A percentile compares a stretch with the other conserved stretches of the same genome.
phyloP scores from a whole-genome alignment of 2,329 filamentous ascomycete genomes.

The Aspergillus uvarum region DNA sequence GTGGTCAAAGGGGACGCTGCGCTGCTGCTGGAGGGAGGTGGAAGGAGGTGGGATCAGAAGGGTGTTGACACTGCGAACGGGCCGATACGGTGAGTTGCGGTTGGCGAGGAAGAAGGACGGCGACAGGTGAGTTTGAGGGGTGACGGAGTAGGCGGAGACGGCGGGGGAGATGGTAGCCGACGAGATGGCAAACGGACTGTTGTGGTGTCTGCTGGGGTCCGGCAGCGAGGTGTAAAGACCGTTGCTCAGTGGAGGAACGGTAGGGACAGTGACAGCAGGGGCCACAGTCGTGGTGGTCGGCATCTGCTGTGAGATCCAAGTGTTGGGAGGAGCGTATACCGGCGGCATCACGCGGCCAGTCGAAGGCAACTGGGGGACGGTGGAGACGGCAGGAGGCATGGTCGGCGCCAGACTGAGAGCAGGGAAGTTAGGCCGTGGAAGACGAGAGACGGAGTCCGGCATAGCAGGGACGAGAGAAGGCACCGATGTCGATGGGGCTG shows the following conservation, averaged over 20 bases:
- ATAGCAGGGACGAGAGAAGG: constrained; percentile 35
- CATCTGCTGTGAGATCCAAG: constrained; percentile 48
- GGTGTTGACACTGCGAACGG: constrained; percentile 83
- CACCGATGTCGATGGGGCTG: constrained; percentile 29
- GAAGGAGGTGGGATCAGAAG: constrained; percentile 86
- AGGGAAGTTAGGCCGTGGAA: constrained; percentile 71
- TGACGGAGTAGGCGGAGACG: constrained; percentile 62
- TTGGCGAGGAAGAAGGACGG: constrained; percentile 86
- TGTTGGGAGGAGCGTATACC: constrained; percentile 60
- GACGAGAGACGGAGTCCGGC: constrained; percentile 49
- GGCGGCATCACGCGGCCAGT: constrained; percentile 72
- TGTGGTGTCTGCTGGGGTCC: constrained; percentile 46
- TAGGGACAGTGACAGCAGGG: constrained; percentile 18
- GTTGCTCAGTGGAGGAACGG: constrained; percentile 30
- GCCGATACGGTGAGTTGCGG: constrained; percentile 87
- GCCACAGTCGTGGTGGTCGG: constrained; percentile 35
- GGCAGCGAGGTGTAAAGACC: constrained; percentile 35
- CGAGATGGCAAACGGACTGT: constrained; percentile 51
- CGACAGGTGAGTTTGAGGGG: constrained; percentile 71
- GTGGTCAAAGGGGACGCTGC: constrained; percentile 63
- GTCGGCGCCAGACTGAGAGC: constrained; percentile 46
- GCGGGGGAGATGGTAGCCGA: constrained; percentile 66
- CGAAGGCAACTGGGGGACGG: constrained; percentile 58
- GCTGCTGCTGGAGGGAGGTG: constrained; percentile 72
- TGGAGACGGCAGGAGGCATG: constrained; percentile 40